Conservation (phyloP, 495 filamentous ascomycete species). For the Parmelia sp. region DNA sequence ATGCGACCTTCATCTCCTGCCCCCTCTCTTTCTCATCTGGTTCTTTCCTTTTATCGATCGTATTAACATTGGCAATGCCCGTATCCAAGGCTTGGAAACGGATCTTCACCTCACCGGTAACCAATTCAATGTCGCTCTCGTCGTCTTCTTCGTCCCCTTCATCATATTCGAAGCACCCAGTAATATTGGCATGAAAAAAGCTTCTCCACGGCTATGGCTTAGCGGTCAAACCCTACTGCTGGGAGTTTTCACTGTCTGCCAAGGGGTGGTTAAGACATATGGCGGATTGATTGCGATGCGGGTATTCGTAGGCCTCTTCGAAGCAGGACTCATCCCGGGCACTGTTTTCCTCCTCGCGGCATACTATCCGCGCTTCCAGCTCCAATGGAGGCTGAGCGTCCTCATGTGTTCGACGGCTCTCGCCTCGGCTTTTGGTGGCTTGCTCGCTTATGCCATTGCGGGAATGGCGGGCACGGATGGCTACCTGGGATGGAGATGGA, state of each 20-base stretch:
- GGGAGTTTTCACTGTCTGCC: constrained; percentile 30
- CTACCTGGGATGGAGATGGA: constrained; percentile 49
- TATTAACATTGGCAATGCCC: constrained; percentile 56
- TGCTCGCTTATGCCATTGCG: constrained; percentile 31
- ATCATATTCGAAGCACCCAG: constrained; percentile 49
- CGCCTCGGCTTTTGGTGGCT: constrained; percentile 33
- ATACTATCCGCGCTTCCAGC: constrained; percentile 31
- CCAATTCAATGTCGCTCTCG: constrained; percentile 47
- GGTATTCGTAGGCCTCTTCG: constrained; percentile 52
- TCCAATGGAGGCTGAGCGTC: constrained; percentile 33
- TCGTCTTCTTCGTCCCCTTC: constrained; percentile 60
- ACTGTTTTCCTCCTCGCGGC: constrained; percentile 28
- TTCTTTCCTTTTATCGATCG: constrained; percentile 33
- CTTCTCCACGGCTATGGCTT: constrained; percentile 71
- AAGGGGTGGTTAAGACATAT: constrained; percentile 43
- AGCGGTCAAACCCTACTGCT: constrained; percentile 27
- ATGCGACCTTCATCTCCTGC: background rate
- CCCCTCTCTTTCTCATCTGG: background rate
- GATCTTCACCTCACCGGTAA: constrained; percentile 43
- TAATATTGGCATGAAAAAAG: constrained; percentile 47
- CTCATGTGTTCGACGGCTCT: constrained; percentile 30
- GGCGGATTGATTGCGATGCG: constrained; percentile 55
- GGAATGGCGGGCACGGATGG: constrained; percentile 58
- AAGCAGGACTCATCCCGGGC: constrained; percentile 32
- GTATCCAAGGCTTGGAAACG: constrained; percentile 49